Conservation (phyloP, 2,329 filamentous ascomycete species). For the Blastomyces emzantsi region DNA sequence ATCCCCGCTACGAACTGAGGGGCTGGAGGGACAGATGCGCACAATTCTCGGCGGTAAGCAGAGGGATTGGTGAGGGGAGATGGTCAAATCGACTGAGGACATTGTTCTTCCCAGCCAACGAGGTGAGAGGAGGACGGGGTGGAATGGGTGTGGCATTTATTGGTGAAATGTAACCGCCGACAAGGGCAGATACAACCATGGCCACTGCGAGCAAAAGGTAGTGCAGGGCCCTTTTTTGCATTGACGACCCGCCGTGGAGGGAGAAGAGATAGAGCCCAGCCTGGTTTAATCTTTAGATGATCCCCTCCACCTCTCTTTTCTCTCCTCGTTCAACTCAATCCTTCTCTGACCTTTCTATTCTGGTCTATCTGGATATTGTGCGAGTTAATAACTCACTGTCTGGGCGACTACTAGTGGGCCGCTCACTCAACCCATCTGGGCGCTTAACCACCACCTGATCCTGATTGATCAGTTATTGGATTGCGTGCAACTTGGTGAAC, state of each 20-base stretch:
- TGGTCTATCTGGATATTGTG: not conserved
- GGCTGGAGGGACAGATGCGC: not conserved
- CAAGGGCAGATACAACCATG: not conserved
- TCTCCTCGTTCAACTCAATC: not conserved
- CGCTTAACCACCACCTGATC: conserved; percentile 4
- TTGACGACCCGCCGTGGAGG: not conserved
- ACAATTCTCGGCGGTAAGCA: not conserved
- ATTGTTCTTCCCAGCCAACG: not conserved
- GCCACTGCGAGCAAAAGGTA: not conserved
- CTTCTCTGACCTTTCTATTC: not conserved
- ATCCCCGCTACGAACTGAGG: conserved; percentile 1
- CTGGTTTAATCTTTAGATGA: not conserved
- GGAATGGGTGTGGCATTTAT: not conserved
- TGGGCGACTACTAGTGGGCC: not conserved
- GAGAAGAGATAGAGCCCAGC: not conserved
- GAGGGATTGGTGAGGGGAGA: not conserved
- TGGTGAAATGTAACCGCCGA: conserved; percentile 7
- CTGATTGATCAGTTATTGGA: conserved; percentile 6
- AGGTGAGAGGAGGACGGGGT: not conserved
- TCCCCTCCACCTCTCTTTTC: not conserved
- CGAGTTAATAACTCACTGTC: not conserved
- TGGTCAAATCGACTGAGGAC: not conserved
- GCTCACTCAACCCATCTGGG: not conserved
- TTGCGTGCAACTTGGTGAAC: conserved; percentile 2
- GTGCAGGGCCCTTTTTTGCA: not conserved